These are phyloP conservation scores for Leishmania lainsoni DNA, from an alignment of 208 protist genomes.

Conservation along the genomic window DNA sequence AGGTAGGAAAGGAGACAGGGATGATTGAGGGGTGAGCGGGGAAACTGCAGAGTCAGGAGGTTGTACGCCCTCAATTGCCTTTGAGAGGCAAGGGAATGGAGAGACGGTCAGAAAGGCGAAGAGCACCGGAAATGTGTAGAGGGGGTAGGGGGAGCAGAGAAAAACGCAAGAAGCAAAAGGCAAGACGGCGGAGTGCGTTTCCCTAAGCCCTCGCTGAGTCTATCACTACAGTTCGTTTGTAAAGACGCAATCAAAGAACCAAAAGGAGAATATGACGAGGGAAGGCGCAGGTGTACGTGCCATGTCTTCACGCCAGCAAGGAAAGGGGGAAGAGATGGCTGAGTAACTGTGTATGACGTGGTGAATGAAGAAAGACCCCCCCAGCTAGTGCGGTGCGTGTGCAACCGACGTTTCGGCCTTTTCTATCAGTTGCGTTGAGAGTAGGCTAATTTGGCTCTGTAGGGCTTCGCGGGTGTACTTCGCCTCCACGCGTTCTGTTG, in stretches of 20 bases:
- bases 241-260: background rate
- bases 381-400: background rate
- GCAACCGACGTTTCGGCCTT: conserved; percentile 13
- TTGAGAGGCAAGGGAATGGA: background rate
- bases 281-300: background rate
- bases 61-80: background rate
- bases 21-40: background rate
- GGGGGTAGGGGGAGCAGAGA: too few relatives aligned
- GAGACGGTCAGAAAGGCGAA: background rate
- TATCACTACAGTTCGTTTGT: background rate
- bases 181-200: background rate
- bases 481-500: conserved; percentile 44
- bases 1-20: background rate
- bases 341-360: background rate
- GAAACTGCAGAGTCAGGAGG: background rate
- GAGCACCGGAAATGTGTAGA: background rate
- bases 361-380: background rate
- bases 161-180: background rate
- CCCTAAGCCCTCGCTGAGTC: background rate
- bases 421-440: conserved; percentile 70
- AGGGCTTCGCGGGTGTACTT: conserved; percentile 56
- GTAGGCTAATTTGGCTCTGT: conserved; percentile 67
- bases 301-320: background rate
- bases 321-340: background rate
- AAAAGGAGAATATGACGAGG: background rate